These are phyloP conservation scores for Bipolaris sorokiniana DNA, from an alignment of 2,329 filamentous ascomycete genomes.

Conservation along the genomic window DNA sequence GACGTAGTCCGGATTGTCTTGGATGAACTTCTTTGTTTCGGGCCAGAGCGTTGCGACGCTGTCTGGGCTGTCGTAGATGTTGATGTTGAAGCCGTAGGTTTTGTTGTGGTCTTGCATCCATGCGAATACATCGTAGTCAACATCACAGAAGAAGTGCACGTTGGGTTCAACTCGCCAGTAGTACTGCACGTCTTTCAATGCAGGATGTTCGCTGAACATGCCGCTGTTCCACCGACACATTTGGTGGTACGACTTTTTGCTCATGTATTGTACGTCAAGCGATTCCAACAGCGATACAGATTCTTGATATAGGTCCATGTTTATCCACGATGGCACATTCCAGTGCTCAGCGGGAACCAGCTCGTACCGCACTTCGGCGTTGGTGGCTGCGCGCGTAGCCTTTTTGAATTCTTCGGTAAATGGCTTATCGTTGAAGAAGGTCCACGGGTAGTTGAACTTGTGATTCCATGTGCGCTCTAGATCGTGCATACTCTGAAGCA, in stretches of 20 bases:
- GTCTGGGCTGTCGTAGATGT: constrained; percentile 88
- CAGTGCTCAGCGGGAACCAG: constrained; percentile 94
- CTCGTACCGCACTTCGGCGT: constrained; percentile 86
- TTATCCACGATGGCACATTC: constrained; percentile 91
- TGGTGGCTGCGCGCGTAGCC: constrained; percentile 79
- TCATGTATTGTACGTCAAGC: constrained; percentile 87
- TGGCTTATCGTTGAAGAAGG: constrained; percentile 95
- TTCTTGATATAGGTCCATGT: constrained; percentile 81
- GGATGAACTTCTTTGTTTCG: constrained; percentile 90
- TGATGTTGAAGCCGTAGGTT: constrained; percentile 98
- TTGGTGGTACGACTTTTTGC: constrained; percentile 90
- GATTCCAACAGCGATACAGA: constrained; percentile 83
- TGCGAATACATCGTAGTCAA: constrained; percentile 97
- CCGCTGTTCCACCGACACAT: constrained; percentile 99
- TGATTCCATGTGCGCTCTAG: constrained; percentile 94
- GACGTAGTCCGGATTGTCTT: constrained; percentile 80
- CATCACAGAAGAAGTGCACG: constrained; percentile 98
- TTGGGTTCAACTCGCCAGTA: constrained; percentile 99
- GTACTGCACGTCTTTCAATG: constrained; percentile 79
- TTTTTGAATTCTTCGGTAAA: constrained; percentile 93
- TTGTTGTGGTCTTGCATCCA: constrained; percentile 99
- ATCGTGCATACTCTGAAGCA: constrained; percentile 88
- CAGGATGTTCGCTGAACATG: constrained; percentile 95
- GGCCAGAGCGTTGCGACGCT: constrained; percentile 91
- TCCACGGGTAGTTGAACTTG: constrained; percentile 99